These are phyloP conservation scores for Hypoxylon cercidicola DNA, from an alignment of 495 filamentous ascomycete species.

Conservation along the genomic window DNA sequence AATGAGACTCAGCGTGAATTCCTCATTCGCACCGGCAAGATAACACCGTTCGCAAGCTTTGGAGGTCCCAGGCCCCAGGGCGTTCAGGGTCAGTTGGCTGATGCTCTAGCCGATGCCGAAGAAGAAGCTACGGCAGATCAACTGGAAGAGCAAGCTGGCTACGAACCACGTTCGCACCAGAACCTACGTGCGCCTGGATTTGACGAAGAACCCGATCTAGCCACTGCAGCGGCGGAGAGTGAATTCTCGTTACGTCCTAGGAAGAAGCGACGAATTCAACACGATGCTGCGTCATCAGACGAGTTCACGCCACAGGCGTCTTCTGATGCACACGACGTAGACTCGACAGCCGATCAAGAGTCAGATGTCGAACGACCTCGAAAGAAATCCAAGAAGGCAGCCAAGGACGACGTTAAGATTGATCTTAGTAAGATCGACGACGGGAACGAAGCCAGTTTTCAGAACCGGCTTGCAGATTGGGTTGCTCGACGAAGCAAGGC, in stretches of 20 bases:
- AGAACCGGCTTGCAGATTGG: constrained; percentile 80
- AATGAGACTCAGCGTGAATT: constrained; percentile 88
- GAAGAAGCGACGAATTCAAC: constrained; percentile 54
- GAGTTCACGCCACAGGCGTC: constrained; percentile 53
- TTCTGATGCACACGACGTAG: constrained; percentile 44
- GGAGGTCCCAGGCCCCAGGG: constrained; percentile 62
- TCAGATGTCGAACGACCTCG: constrained; percentile 50
- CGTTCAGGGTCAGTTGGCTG: constrained; percentile 69
- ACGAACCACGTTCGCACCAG: constrained; percentile 76
- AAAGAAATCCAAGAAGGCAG: constrained; percentile 52
- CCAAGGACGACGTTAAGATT: constrained; percentile 63
- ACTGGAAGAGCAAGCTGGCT: constrained; percentile 65
- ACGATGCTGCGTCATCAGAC: constrained; percentile 53
- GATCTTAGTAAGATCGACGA: constrained; percentile 87
- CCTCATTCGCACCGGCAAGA: constrained; percentile 94
- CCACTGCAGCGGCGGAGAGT: constrained; percentile 48
- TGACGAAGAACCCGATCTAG: constrained; percentile 55
- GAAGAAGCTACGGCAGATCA: constrained; percentile 63
- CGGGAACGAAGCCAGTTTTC: constrained; percentile 87
- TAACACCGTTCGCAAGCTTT: constrained; percentile 90
- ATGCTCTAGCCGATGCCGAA: constrained; percentile 79
- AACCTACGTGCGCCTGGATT: constrained; percentile 86
- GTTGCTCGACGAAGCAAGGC: constrained; percentile 72
- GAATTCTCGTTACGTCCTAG: constrained; percentile 63
- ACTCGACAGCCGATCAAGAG: constrained; percentile 44